Base-by-base conservation (phyloP, 2,329 filamentous ascomycete species). In the Fusarium pseudocircinatum region DNA sequence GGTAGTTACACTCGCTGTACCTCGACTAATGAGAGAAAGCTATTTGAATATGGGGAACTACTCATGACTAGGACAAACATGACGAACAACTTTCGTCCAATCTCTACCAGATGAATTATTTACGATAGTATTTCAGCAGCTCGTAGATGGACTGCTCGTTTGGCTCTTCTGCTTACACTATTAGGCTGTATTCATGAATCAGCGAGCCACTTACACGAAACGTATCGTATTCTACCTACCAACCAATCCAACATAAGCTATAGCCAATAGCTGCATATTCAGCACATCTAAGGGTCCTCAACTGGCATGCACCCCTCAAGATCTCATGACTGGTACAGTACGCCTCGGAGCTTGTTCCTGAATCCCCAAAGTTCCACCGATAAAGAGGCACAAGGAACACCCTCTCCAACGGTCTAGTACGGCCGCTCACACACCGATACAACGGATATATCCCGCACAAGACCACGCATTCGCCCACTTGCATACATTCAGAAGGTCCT, bases 401-500 rank as follows among this genome's bases (percentile, higher is more conserved):
- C 43, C 53, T 54, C 56, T 49, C 18, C 50, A 63, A 71, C 58
- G 66, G 66, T 43, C 56, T 28, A 40, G 52, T 52, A 46, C 52
- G 54, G 61, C 56, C 67, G 28, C 58, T 46, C 43, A 47, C 36
- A 52, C 62, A 72, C 63, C 53, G 54, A 72, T 60, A 58, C 36
- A 44, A 67, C 61, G 44, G 49, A 40, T 46, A 39, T 70, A 60
- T 42, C 37, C 70, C 60, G 42, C 52, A 68, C 39, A 53, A 61
- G 49, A 66, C 70, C 44, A 70, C 57, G 47, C 22, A 69, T 52
- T 63, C 32, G 26, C 64, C 68, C 67, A 60, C 70, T 56, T 40
- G 57, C 53, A 70, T 65, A 30, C 36, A 67, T 56, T 32, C 42
- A 42, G 47, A 49, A 39, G 24, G 32, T 49, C 24, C 22, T 26